Conservation (phyloP, 148 eudicot genomes). For the Hydrangea macrophylla region DNA sequence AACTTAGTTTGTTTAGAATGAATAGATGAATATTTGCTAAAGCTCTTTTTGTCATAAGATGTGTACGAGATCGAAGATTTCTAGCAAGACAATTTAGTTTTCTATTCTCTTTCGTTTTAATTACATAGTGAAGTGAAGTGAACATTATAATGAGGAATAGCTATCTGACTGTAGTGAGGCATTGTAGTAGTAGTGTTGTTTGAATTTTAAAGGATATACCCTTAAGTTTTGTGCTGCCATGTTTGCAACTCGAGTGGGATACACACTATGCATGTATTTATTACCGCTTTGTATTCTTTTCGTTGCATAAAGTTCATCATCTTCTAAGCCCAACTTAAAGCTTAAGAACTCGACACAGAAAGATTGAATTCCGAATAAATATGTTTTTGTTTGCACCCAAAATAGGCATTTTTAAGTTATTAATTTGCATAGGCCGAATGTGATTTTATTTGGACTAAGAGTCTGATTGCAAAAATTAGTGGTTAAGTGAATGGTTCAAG, state of each 20-base stretch:
- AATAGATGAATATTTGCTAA: background rate
- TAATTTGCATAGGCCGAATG: no score
- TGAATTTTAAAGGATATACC: background rate
- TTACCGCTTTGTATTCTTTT: no score
- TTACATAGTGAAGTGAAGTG: background rate
- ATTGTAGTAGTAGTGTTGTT: background rate
- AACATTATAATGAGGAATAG: background rate
- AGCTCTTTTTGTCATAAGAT: background rate
- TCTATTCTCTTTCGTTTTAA: background rate
- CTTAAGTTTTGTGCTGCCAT: background rate
- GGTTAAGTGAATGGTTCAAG: no score
- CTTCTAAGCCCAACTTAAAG: background rate
- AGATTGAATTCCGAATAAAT: background rate
- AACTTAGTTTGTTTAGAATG: background rate
- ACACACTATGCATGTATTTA: no score
- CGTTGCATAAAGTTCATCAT: background rate
- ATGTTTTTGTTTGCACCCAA: no score
- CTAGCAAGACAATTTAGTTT: no score
- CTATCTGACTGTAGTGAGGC: background rate
- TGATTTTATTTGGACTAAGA: no score
- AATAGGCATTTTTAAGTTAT: no score
- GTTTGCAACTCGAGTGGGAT: no score
- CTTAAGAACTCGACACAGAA: background rate
- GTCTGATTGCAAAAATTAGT: no score
- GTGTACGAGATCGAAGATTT: no score